Evolutionary conservation across 495 filamentous ascomycete species (phyloP).

Genomic region (Opeltia flavorubescens): DNA sequence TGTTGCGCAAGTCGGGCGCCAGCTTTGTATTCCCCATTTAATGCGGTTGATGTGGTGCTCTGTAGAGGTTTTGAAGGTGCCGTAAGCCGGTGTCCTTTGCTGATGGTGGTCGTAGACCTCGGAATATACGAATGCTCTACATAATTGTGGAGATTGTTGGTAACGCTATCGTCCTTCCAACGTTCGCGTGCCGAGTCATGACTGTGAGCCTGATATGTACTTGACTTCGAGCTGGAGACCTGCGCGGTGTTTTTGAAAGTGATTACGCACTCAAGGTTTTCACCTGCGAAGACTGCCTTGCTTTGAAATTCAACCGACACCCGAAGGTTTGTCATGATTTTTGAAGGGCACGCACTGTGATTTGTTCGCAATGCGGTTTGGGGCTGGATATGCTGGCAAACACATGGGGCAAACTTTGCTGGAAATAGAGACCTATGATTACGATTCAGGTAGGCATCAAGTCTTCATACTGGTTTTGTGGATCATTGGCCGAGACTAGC

Average conservation of each 20-base stretch:
- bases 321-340: constrained; percentile 50
- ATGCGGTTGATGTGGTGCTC: neutral
- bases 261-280: constrained; percentile 85
- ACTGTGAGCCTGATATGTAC: constrained; percentile 1
- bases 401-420: no score
- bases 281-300: constrained; percentile 84
- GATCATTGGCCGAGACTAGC: no score
- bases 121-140: no score
- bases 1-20: neutral
- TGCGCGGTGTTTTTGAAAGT: constrained; percentile 82
- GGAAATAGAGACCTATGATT: no score
- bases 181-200: constrained; percentile 8
- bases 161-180: constrained; percentile 13
- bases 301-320: constrained; percentile 92
- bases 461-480: no score
- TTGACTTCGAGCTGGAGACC: constrained; percentile 22
- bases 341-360: neutral
- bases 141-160: no score
- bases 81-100: neutral
- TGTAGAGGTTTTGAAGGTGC: neutral
- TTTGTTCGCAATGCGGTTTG: neutral
- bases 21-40: no score
- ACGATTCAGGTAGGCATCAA: no score
- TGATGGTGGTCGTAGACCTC: no score
- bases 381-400: no score